Conservation (phyloP, 108 stramenopile species). For the Nitzschia palea region DNA sequence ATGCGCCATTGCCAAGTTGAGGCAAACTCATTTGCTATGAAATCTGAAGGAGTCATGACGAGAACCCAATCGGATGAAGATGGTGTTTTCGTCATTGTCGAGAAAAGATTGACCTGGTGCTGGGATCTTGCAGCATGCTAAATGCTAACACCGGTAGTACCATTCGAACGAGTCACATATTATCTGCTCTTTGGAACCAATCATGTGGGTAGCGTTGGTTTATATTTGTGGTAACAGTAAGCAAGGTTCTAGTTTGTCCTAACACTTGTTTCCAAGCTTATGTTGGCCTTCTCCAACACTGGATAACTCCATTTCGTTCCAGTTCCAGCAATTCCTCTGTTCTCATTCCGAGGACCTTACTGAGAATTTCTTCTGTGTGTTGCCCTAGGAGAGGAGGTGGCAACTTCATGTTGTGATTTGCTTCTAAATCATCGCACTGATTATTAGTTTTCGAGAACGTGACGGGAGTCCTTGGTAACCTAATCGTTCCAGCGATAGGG, state of each 20-base stretch:
- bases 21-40: conserved; percentile 30
- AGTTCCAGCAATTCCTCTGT: conserved; percentile 18
- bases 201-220: too few species aligned
- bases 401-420: not conserved
- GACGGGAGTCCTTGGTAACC: conserved; percentile 30
- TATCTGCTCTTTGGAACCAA: too few species aligned
- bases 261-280: too few species aligned
- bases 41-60: conserved; percentile 19
- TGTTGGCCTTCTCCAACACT: conserved; percentile 20
- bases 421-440: conserved; percentile 8
- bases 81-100: not conserved
- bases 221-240: too few species aligned
- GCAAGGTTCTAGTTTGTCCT: too few species aligned
- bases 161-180: too few species aligned
- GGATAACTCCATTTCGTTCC: conserved; percentile 23
- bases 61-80: not conserved
- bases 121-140: too few species aligned
- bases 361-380: conserved; percentile 46
- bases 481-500: conserved; percentile 28
- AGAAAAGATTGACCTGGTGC: too few species aligned
- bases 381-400: conserved; percentile 50
- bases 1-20: conserved; percentile 47
- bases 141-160: too few species aligned
- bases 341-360: conserved; percentile 25
- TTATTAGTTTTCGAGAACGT: conserved; percentile 12